Evolutionary conservation across 805 yeast genomes (phyloP), one percentile per base, ranked within the genome.

Genomic region (Blastobotrys chiropterorum): DNA sequence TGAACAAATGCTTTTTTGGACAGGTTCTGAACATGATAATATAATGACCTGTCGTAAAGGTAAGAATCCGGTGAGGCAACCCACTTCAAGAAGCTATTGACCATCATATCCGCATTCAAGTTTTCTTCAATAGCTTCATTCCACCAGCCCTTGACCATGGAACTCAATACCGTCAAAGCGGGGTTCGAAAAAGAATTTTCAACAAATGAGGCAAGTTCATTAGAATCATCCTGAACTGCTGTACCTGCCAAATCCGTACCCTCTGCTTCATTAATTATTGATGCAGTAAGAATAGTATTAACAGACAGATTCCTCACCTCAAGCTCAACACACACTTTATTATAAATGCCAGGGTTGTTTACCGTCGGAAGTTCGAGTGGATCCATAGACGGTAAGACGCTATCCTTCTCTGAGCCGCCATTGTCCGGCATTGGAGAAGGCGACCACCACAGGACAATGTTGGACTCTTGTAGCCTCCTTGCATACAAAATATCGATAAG

Each of bases 361-460:
- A 88, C 78, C 1, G 76, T 74, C 13, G 95, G 90, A 57, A 88
- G 83, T 14, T 80, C 81, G 44, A 83, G 70, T 38, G 82, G 84
- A 53, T 81, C 85, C 56, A 73, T 67, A 13, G 68, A 59, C 19
- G 71, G 64, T 8, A 71, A 56, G 52, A 81, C 81, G 19, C 70
- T 72, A 60, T 86, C 94, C 59, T 76, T 79, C 64, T 89, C 90
- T 43, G 71, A 63, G 0, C 96, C 96, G 30, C 96, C 97, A 61
- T 80, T 83, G 62, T 89, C 97, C 0, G 97, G 92, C 44, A 77
- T 67, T 0, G 92, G 86, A 15, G 75, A 74, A 2, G 83, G 79
- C 0, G 96, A 86, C 98, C 99, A 94, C 98, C 99, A 94, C 30
- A 95, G 70, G 3, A 92, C 84, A 41, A 86, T 78, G 54, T 82